Evolutionary conservation across 805 yeast species (phyloP), one percentile per base, ranked within the genome.

Genomic region (Kodamaea kaohsiungensis): DNA sequence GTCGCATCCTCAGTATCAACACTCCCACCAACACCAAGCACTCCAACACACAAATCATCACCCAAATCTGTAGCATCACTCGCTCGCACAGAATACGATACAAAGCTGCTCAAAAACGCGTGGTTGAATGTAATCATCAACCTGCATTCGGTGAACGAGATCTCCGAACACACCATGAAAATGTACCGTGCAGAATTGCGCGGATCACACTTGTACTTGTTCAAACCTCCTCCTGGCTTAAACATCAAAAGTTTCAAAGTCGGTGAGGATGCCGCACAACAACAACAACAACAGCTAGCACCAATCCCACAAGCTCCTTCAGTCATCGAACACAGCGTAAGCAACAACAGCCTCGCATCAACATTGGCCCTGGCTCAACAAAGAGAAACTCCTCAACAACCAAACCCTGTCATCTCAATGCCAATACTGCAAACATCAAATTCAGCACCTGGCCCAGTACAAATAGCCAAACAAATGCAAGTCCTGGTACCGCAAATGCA

Each of bases 151-250:
- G 65, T 65, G 22, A 62, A 58, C 43, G 75, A 71, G 46, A 66
- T 69, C 61, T 56, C 67, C 46, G 77, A 71, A 43, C 69, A 68
- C 7, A 71, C 70, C 30, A 59, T 79, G 67, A 71, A 80, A 55
- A 66, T 89, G 33, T 82, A 75, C 53, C 76, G 87, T 49, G 91
- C 88, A 0, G 89, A 85, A 62, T 71, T 91, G 54, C 82, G 79
- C 61, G 96, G 96, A 16, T 82, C 91, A 1, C 74, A 76, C 43
- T 69, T 91, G 51, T 75, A 77, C 52, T 67, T 91, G 15, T 88
- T 81, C 72, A 87, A 83, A 65, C 78, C 84, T 38, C 86, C 80
- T 1, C 68, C 73, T 22, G 83, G 75, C 25, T 53, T 83, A 25
- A 78, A 78, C 55, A 66, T 70, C 43, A 70, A 65, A 50, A 65